phyloP scores from a whole-genome alignment of 2,329 filamentous ascomycete genomes.

The Aspergillus fijiensis region DNA sequence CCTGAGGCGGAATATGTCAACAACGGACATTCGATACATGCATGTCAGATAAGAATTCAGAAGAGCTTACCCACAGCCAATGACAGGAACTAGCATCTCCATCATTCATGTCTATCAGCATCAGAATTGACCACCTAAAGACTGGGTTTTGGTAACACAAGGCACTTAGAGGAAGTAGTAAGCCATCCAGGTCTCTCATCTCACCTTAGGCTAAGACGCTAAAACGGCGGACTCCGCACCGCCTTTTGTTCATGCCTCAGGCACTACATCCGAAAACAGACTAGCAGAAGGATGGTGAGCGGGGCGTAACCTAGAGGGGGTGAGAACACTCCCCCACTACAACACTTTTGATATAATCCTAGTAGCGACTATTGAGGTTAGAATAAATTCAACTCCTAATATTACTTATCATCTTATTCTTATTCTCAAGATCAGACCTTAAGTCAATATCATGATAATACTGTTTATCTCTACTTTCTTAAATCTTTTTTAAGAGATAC shows the following conservation, averaged over 20 bases:
- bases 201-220: not conserved
- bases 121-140: not conserved
- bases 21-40: not conserved
- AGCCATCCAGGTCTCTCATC: not conserved
- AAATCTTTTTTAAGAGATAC: no score
- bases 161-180: not conserved
- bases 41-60: not conserved
- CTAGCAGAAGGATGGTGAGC: no score
- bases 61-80: conserved; percentile 19
- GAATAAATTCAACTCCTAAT: no score
- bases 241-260: not conserved
- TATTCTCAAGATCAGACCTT: no score
- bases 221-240: not conserved
- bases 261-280: not conserved
- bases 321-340: no score
- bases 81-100: conserved; percentile 14
- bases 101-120: no score
- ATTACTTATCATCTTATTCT: no score
- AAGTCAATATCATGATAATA: no score
- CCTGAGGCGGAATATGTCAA: conserved; percentile 24
- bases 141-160: not conserved
- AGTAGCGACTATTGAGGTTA: no score
- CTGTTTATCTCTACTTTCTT: no score
- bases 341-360: no score
- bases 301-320: no score